Evolutionary conservation across 169 alveolate species (phyloP).

Genomic region (Plasmodium fragile): DNA sequence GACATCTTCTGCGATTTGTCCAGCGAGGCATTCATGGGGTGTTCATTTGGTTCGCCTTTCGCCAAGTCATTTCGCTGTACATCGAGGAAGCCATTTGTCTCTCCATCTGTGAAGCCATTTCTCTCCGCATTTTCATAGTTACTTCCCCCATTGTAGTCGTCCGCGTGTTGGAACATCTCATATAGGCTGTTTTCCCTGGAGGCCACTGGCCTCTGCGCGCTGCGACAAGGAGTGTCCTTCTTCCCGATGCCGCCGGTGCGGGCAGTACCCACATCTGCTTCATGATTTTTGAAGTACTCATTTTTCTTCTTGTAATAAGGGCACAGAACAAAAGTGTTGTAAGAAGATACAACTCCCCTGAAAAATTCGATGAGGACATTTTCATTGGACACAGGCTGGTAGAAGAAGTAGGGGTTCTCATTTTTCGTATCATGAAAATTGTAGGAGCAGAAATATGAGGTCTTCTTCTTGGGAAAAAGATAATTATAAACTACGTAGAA

Average conservation of each 20-base stretch:
- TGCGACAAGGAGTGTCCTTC: not conserved
- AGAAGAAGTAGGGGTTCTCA: slow-evolving; percentile 73
- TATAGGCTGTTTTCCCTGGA: not conserved
- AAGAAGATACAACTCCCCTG: slow-evolving; percentile 57
- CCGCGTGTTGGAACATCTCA: slow-evolving; percentile 1
- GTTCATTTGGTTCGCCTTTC: not conserved
- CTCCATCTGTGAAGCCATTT: not conserved
- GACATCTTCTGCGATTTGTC: slow-evolving; percentile 44
- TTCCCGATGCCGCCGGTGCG: not conserved
- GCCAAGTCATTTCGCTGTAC: not conserved
- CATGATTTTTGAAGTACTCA: slow-evolving; percentile 25
- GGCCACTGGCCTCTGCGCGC: not conserved
- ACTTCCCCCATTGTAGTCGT: too few relatives aligned
- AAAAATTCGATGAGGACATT: slow-evolving; percentile 46
- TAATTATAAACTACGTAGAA: slow-evolving; percentile 61
- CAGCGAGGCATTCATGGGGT: slow-evolving; percentile 7
- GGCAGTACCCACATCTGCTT: not conserved
- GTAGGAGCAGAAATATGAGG: slow-evolving; percentile 71
- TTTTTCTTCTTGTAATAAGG: slow-evolving; percentile 56
- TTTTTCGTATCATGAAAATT: slow-evolving; percentile 74
- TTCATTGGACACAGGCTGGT: slow-evolving; percentile 71
- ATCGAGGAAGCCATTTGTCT: not conserved
- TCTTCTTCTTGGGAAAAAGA: slow-evolving; percentile 57
- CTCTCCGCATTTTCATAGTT: not conserved
- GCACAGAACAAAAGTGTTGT: slow-evolving; percentile 62